phyloP scores from a whole-genome alignment of 257 asterid genomes.

The Przewalskia tangutica region DNA sequence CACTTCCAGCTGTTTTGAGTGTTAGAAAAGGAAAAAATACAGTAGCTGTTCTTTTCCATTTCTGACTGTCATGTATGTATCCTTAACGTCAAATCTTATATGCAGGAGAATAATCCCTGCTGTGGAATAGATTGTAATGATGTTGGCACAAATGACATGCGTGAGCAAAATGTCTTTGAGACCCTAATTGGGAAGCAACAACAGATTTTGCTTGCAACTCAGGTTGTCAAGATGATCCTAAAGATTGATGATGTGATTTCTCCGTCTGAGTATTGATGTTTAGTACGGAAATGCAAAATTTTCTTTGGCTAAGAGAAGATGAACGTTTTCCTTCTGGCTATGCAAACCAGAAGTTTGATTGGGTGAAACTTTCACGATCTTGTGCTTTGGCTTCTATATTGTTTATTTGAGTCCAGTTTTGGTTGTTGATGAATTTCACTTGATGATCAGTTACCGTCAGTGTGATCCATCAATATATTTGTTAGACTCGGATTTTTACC shows the following conservation, averaged over 20 bases:
- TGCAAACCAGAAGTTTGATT: neutral
- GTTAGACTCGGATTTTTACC: neutral
- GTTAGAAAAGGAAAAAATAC: neutral
- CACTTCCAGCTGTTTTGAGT: neutral
- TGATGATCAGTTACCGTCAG: neutral
- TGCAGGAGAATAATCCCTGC: conserved; percentile 59
- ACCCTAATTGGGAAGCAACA: conserved; percentile 83
- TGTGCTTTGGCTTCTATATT: neutral
- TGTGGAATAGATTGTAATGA: conserved; percentile 86
- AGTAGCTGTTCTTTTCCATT: neutral
- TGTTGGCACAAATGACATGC: conserved; percentile 82
- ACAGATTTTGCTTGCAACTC: conserved; percentile 77
- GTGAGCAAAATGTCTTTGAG: conserved; percentile 77
- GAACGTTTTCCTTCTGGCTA: neutral
- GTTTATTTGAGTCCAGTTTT: neutral
- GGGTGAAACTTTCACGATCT: neutral
- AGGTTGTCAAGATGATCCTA: conserved; percentile 79
- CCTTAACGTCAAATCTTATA: neutral
- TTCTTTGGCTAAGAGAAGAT: neutral
- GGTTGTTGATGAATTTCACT: neutral
- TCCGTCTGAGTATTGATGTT: conserved; percentile 52
- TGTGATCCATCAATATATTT: neutral
- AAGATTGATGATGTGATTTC: conserved; percentile 82
- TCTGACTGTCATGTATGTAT: neutral
- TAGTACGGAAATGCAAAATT: neutral